Evolutionary conservation across 805 yeast genomes (phyloP).

Genomic region (Diddensiella santjacobensis): DNA sequence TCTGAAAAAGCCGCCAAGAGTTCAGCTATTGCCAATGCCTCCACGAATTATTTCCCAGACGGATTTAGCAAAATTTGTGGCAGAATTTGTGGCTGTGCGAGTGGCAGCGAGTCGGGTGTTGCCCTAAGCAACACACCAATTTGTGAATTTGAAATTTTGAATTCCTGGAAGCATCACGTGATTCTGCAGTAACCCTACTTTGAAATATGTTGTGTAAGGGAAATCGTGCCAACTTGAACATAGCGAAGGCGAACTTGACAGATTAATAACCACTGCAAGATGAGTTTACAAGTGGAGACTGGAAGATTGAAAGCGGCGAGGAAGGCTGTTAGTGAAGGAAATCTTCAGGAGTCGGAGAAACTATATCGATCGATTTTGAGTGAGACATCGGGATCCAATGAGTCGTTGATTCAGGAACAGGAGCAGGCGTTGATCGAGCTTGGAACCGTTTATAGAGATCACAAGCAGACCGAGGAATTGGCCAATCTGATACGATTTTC

Average conservation of each 20-base stretch:
- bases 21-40: too few species aligned
- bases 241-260: not conserved
- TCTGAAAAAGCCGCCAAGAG: too few species aligned
- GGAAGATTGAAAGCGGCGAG: conserved; percentile 55
- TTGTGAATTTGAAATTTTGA: too few species aligned
- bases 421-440: conserved; percentile 72
- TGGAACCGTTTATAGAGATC: conserved; percentile 62
- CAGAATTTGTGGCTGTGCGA: too few species aligned
- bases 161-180: too few species aligned
- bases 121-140: too few species aligned
- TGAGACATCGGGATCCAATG: conserved; percentile 31
- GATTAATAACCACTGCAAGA: not conserved
- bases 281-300: conserved; percentile 9
- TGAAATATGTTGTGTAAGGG: too few species aligned
- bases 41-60: too few species aligned
- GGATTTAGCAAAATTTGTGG: too few species aligned
- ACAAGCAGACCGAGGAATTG: conserved; percentile 48
- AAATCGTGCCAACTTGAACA: too few species aligned
- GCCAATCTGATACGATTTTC: conserved; percentile 61
- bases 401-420: conserved; percentile 47
- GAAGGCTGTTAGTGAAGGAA: conserved; percentile 46
- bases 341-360: conserved; percentile 56
- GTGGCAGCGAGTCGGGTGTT: too few species aligned
- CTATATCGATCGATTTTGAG: conserved; percentile 51
- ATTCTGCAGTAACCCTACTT: not conserved